These are phyloP conservation scores for Pyrenophora teres DNA, from an alignment of 2,329 filamentous ascomycete species.

Conservation along the genomic window DNA sequence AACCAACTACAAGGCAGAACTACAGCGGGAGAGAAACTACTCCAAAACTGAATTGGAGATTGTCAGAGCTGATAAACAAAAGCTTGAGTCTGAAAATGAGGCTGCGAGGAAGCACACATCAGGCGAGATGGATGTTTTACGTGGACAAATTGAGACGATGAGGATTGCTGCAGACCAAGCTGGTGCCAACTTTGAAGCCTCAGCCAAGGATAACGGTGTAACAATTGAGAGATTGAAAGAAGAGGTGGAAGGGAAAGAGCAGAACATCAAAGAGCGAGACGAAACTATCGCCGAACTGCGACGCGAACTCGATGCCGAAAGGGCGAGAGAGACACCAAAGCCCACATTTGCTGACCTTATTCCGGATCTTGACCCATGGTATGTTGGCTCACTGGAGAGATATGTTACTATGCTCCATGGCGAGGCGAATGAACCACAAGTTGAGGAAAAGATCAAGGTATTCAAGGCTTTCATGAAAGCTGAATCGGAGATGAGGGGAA, in stretches of 20 bases:
- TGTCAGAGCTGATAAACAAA: constrained; percentile 16
- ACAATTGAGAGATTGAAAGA: constrained; percentile 42
- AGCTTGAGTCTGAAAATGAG: constrained; percentile 25
- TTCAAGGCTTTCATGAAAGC: constrained; percentile 56
- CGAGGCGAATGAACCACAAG: constrained; percentile 52
- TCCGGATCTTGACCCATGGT: constrained; percentile 63
- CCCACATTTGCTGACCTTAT: constrained; percentile 47
- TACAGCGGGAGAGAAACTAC: constrained; percentile 24
- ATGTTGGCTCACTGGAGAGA: constrained; percentile 59
- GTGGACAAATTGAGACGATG: constrained; percentile 27
- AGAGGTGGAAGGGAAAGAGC: constrained; percentile 38
- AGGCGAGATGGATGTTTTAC: constrained; percentile 21
- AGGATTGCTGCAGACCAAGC: constrained; percentile 26
- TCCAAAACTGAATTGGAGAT: constrained; percentile 11
- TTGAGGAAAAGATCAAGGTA: constrained; percentile 59
- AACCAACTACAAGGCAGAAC: constrained; percentile 29
- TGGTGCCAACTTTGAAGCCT: constrained; percentile 26
- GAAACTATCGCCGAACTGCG: constrained; percentile 4
- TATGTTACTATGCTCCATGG: constrained; percentile 61
- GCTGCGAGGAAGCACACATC: constrained; percentile 23
- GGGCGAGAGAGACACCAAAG: constrained; percentile 24
- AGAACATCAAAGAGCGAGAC: constrained; percentile 11
- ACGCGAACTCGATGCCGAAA: constrained; percentile 29
- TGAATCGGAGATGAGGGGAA: constrained; percentile 45
- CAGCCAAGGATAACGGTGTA: constrained; percentile 34